Base-by-base conservation (phyloP, 805 yeast genomes). In the Lachancea meyersii region DNA sequence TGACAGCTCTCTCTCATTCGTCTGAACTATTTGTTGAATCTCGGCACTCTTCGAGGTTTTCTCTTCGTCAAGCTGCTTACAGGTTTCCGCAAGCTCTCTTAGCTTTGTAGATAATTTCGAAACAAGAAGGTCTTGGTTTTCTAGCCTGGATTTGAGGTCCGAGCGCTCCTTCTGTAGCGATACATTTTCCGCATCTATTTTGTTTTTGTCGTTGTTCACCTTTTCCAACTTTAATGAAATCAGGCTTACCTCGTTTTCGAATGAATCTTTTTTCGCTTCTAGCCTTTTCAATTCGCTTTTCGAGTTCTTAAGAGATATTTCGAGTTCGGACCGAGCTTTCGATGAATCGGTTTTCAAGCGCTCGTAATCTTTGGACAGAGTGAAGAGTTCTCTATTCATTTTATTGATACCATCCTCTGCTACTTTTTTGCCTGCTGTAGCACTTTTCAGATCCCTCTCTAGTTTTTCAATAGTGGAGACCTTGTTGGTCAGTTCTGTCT, bases 341-440 rank as follows among this genome's bases (percentile, higher is more conserved):
- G 68, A 70, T 13, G 75, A 60, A 7, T 62, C 60, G 20, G 67
- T 66, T 35, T 73, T 79, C 5, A 72, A 53, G 0, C 73, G 72
- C 1, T 74, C 77, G 45, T 80, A 80, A 26, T 77, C 78, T 43
- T 76, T 77, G 0, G 79, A 72, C 33, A 87, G 66, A 37, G 74
- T 74, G 60, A 86, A 76, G 23, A 89, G 66, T 49, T 89, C 97
- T 31, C 91, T 69, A 42, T 82, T 83, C 95, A 89, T 85, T 52
- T 87, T 88, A 57, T 88, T 88, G 40, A 89, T 81, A 3, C 95
- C 97, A 46, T 78, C 81, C 54, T 89, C 96, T 1, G 91, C 84
- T 49, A 75, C 80, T 20, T 70, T 70, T 51, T 78, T 82, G 10
- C 72, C 74, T 1, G 31, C 48, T 1, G 48, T 48, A 5, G 60